A percentile compares a stretch with the other conserved stretches of the same genome.
phyloP scores from a whole-genome alignment of 2,329 filamentous ascomycete genomes.

The Aureobasidium sp. region DNA sequence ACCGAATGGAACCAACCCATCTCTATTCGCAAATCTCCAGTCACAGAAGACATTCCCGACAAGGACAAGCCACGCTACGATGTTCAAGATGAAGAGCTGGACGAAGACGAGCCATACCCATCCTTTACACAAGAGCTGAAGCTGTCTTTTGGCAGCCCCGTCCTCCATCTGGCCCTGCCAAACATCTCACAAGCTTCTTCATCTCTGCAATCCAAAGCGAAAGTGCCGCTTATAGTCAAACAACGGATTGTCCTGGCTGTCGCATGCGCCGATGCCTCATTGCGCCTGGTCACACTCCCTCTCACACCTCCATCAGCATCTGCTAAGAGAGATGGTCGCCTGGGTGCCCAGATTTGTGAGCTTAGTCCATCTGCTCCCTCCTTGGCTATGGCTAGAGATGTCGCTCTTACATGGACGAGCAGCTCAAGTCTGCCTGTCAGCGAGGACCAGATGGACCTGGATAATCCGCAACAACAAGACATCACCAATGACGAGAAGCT shows the following conservation, averaged over 20 bases:
- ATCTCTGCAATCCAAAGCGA: not conserved
- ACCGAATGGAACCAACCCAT: constrained; percentile 11
- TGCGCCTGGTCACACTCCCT: constrained; percentile 49
- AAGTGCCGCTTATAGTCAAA: constrained; percentile 29
- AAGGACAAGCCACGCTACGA: constrained; percentile 25
- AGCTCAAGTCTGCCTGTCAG: constrained; percentile 7
- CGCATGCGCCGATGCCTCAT: constrained; percentile 50
- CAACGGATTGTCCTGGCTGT: constrained; percentile 47
- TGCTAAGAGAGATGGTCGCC: constrained; percentile 28
- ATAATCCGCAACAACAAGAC: not conserved
- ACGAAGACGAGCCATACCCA: constrained; percentile 48
- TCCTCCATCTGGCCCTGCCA: constrained; percentile 48
- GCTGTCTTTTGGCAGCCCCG: constrained; percentile 46
- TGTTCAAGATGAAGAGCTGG: constrained; percentile 51
- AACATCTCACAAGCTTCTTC: constrained; percentile 25
- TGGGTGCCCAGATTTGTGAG: constrained; percentile 42
- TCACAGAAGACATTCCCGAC: not conserved
- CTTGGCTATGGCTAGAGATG: constrained; percentile 43
- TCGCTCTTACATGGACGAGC: constrained; percentile 47
- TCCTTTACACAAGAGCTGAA: constrained; percentile 49
- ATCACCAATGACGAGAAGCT: not conserved
- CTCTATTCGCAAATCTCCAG: not conserved
- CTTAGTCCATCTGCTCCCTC: constrained; percentile 42
- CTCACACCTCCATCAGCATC: constrained; percentile 44
- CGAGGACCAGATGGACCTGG: constrained; percentile 9